A percentile compares a stretch with the other conserved stretches of the same genome.
phyloP scores from a whole-genome alignment of 352 stramenopile genomes.

The Aphanomyces astaci region DNA sequence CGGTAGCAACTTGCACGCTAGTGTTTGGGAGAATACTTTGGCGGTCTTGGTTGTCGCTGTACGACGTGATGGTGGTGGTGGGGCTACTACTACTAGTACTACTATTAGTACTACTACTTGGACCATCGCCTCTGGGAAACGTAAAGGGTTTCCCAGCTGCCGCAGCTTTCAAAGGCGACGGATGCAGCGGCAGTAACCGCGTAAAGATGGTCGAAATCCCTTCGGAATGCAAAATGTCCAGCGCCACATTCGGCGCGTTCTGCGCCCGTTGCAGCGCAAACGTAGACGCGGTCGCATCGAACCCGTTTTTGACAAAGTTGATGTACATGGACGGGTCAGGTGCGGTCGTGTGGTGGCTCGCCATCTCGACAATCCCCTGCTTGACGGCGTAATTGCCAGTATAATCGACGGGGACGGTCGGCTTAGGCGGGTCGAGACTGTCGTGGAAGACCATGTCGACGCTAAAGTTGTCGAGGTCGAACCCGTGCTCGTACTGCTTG shows the following conservation, averaged over 20 bases:
- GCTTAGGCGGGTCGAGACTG: slow-evolving; percentile 31
- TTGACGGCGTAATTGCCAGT: slow-evolving; percentile 57
- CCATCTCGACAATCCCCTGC: slow-evolving; percentile 71
- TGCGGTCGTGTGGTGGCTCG: slow-evolving; percentile 65
- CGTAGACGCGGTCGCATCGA: slow-evolving; percentile 57
- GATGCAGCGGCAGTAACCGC: background rate
- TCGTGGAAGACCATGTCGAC: slow-evolving; percentile 69
- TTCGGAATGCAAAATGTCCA: slow-evolving; percentile 66
- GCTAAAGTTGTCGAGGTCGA: slow-evolving; percentile 74
- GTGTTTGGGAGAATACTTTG: too few species aligned
- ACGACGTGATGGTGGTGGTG: background rate
- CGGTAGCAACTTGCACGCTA: too few species aligned
- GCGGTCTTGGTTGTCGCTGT: background rate
- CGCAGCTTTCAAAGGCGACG: background rate
- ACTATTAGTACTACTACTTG: too few species aligned
- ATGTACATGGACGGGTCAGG: slow-evolving; percentile 72
- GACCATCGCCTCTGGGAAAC: too few species aligned
- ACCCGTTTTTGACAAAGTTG: slow-evolving; percentile 76
- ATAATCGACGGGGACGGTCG: slow-evolving; percentile 47
- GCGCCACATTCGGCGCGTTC: slow-evolving; percentile 63
- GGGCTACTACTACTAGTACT: too few species aligned
- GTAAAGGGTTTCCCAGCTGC: too few species aligned
- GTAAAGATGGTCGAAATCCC: slow-evolving; percentile 31
- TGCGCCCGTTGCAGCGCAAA: slow-evolving; percentile 73
- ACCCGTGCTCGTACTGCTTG: slow-evolving; percentile 79